Conservation (phyloP, 164 flowering plant species). For the Annona squamosa region DNA sequence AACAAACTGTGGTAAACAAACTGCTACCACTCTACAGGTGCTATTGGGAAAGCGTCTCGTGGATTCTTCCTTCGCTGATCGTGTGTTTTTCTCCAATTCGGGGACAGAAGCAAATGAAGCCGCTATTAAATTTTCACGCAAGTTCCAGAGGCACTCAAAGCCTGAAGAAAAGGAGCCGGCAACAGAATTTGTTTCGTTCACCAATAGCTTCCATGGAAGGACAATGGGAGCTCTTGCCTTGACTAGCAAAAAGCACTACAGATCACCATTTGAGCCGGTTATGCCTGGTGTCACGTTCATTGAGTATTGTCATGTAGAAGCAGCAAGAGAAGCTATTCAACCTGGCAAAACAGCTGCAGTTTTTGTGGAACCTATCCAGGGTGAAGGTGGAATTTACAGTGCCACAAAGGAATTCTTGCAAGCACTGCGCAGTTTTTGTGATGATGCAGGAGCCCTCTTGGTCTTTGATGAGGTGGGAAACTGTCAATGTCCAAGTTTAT, state of each 20-base stretch:
- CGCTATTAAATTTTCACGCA: constrained; percentile 85
- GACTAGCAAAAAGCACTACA: constrained; percentile 86
- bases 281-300: constrained; percentile 94
- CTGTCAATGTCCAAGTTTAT: background rate
- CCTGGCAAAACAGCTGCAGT: constrained; percentile 76
- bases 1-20: too few species aligned
- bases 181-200: constrained; percentile 62
- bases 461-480: constrained; percentile 81
- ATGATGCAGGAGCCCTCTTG: constrained; percentile 73
- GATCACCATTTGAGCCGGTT: constrained; percentile 82
- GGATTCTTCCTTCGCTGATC: constrained; percentile 73
- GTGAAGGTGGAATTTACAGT: constrained; percentile 91
- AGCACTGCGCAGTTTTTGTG: constrained; percentile 62
- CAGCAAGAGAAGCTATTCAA: constrained; percentile 43
- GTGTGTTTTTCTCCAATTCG: constrained; percentile 83
- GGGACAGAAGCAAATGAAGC: constrained; percentile 99
- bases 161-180: constrained; percentile 54
- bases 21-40: constrained; percentile 31
- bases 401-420: constrained; percentile 76
- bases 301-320: constrained; percentile 67
- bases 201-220: constrained; percentile 84
- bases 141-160: constrained; percentile 52
- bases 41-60: constrained; percentile 80
- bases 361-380: constrained; percentile 94
- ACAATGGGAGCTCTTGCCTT: constrained; percentile 93